These are phyloP conservation scores for Purshia tridentata DNA, from an alignment of 306 rosid genomes.

Conservation along the genomic window DNA sequence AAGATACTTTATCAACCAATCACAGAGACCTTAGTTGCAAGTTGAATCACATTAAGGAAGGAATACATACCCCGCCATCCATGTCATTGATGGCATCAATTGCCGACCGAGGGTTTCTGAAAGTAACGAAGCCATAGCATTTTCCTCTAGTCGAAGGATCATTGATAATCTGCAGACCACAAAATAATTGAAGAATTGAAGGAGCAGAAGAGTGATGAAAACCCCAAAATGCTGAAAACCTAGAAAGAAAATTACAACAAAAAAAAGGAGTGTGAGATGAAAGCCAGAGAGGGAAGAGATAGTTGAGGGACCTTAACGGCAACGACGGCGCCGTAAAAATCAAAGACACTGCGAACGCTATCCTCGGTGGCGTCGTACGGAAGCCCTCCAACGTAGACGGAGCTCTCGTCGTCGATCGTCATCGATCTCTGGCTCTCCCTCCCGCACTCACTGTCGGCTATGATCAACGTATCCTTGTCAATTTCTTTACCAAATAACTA, in stretches of 20 bases:
- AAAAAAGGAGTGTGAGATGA: background rate
- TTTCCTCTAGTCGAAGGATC: slow-evolving; percentile 73
- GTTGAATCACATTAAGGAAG: background rate
- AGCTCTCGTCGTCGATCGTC: slow-evolving; percentile 90
- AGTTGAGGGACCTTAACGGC: slow-evolving; percentile 69
- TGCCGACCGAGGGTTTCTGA: slow-evolving; percentile 84
- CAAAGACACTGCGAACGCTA: slow-evolving; percentile 60
- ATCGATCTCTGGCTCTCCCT: slow-evolving; percentile 14
- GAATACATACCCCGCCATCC: slow-evolving; percentile 80
- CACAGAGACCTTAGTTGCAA: background rate
- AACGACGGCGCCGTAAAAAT: slow-evolving; percentile 72
- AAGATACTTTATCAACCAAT: slow-evolving; percentile 21
- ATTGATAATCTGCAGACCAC: slow-evolving; percentile 64
- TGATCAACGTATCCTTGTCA: no score
- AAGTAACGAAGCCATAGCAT: slow-evolving; percentile 92
- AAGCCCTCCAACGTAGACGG: slow-evolving; percentile 81
- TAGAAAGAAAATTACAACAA: background rate
- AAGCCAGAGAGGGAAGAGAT: background rate
- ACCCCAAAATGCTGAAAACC: slow-evolving; percentile 15
- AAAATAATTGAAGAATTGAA: background rate
- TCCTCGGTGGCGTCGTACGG: slow-evolving; percentile 80
- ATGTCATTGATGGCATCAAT: slow-evolving; percentile 77
- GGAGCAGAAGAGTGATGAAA: background rate
- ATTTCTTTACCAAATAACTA: no score
- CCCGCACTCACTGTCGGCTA: background rate